Base-by-base conservation (phyloP, 768 basidiomycete genomes). In the Rhizopogon rudus region DNA sequence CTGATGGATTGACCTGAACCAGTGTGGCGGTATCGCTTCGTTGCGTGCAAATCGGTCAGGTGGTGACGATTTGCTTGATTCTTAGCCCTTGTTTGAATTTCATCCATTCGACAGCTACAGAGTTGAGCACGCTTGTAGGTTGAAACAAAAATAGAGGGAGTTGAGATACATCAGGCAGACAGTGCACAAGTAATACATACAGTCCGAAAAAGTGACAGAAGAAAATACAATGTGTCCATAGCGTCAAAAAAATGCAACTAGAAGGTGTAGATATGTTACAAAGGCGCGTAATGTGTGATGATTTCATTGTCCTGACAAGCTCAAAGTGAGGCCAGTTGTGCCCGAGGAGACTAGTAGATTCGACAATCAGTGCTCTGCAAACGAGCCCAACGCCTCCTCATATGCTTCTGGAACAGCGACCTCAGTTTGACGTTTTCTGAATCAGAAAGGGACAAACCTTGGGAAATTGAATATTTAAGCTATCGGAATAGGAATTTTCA, bases 341-440 rank as follows among this genome's bases (percentile, higher is more conserved):
- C 9, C 35, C 22, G 33, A 37, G 17, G 13, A 52, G 43, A 43
- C 44, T 20, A 52, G 16, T 50, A 22, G 7, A 17, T 29, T 44
- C 44, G 51, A 16, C 22, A 8, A 14, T 35, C 9, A 25, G 22
- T 25, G 6, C 5, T 25, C n/a, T 53, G 55, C 13, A 55, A 58
- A 43, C 51, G 40, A 14, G 55, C 51, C 67, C 63, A 65, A 9
- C 59, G 58, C 1, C 42, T 31, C 40, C 22, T 63, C 40, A 69
- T 45, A 2, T 53, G 4, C 20, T 52, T 63, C 68, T 69, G 41
- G 5, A 37, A 39, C 3, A 16, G 35, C 14, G 22, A 22, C 2
- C 13, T 49, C 48, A 49, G 14, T 4, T 22, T 37, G 8, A 9
- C 20, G 35, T 49, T 20, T 25, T 6, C 22, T 16, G 3, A 35